Evolutionary conservation across 371 early-diverging fungal species (phyloP), one percentile per base, ranked within the genome.

Genomic region (Fennellomyces sp.): DNA sequence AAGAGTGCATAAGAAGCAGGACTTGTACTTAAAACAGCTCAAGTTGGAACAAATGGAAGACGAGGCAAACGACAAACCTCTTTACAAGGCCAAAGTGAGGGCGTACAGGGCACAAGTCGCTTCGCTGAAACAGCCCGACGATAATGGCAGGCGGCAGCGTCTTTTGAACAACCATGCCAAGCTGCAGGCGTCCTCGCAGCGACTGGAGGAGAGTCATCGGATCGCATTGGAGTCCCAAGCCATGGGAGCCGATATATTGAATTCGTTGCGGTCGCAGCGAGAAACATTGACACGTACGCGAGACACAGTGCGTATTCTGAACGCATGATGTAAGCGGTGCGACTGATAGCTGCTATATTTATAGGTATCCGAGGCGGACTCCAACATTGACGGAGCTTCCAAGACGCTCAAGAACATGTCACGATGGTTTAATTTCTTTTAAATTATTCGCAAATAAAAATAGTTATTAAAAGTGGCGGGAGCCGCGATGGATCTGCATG

Each of bases 41-140:
- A n/a, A n/a, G n/a, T n/a, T n/a, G n/a, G 88, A 87, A 50, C 94
- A 95, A 81, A 93, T 97, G 93, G 96, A 96, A 64, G 85, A 94
- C 80, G 97, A 96, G 69, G 79, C 94, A 8, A 65, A 87, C 21
- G 89, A 91, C 47, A 82, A 93, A n/a, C 87, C 91, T 8, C 88
- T 87, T 39, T 78, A 93, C 4, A 88, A 89, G 56, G 89, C 91
- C 4, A 85, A 86, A 17, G 70, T 94, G 27, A 82, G 89, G 41
- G 71, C 80, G 26, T 91, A 86, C 81, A 94, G 91, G 68, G 74
- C 91, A 13, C 93, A 94, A 41, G 74, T 88, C 21, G 92, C 93
- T 35, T 85, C 82, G 48, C 41, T 92, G 55, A 88, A 89, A 65
- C 80, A 87, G 61, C 93, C 93, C 13, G 80, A 88, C 5, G 79